A percentile compares a stretch with the other conserved stretches of the same genome.
Evolutionary conservation across 169 alveolate species (phyloP).

Genomic region (Neospora caninum): DNA sequence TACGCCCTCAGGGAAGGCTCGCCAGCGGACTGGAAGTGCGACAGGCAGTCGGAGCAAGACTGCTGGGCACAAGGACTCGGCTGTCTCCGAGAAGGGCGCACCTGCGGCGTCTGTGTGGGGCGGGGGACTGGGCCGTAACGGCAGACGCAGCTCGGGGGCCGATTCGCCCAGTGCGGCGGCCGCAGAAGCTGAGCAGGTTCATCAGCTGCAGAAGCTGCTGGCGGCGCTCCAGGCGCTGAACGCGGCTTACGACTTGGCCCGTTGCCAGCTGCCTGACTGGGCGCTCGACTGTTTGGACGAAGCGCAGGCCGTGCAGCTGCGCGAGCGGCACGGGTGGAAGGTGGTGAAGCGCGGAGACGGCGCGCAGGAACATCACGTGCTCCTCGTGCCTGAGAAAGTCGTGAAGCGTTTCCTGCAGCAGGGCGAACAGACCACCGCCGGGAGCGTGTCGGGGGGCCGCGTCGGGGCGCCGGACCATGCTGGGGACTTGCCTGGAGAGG

Average conservation of each 20-base stretch:
- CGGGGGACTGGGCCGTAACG: not conserved
- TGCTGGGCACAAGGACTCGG: not conserved
- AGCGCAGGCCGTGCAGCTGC: not conserved
- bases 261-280: slow-evolving; percentile 21
- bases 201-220: slow-evolving; percentile 22
- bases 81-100: not conserved
- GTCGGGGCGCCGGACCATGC: not conserved
- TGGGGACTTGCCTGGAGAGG: not conserved
- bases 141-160: not conserved
- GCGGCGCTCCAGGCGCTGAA: slow-evolving; percentile 15
- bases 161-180: not conserved
- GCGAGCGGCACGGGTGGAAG: not conserved
- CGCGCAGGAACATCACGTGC: not conserved
- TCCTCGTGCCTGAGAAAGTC: not conserved
- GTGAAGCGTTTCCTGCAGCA: not conserved
- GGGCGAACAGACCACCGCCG: not conserved
- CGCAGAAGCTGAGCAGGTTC: not conserved
- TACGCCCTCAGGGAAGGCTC: not conserved
- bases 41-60: not conserved
- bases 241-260: not conserved
- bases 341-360: slow-evolving; percentile 3
- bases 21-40: not conserved
- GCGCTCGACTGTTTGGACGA: not conserved
- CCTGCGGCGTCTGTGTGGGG: not conserved
- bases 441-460: too few relatives aligned